These are phyloP conservation scores for Calonectria leucothoes DNA, from an alignment of 2,329 filamentous ascomycete species.

Conservation along the genomic window DNA sequence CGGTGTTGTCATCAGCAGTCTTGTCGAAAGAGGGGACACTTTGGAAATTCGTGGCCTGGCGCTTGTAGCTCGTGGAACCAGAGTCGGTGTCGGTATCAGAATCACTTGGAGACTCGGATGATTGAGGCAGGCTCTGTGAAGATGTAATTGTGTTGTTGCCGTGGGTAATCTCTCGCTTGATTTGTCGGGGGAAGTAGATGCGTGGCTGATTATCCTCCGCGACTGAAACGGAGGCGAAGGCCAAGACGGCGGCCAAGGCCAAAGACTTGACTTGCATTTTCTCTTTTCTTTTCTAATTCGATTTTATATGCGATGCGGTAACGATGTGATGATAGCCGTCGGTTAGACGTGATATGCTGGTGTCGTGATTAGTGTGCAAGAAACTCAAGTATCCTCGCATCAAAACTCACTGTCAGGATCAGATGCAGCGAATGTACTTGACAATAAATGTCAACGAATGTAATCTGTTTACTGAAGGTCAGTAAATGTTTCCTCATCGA, in stretches of 20 bases:
- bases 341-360: constrained; percentile 35
- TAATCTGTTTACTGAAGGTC: constrained; percentile 41
- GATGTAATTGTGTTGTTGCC: constrained; percentile 55
- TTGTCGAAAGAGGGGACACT: neutral
- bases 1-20: neutral
- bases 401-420: constrained; percentile 59
- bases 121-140: constrained; percentile 29
- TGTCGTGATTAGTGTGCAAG: constrained; percentile 16
- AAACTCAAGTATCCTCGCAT: neutral
- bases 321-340: constrained; percentile 33
- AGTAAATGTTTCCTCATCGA: constrained; percentile 3
- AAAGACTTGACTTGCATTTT: constrained; percentile 63
- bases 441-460: constrained; percentile 65
- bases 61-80: neutral
- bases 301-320: constrained; percentile 33
- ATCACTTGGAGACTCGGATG: constrained; percentile 28
- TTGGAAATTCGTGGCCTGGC: neutral
- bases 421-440: constrained; percentile 69
- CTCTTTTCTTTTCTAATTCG: constrained; percentile 25
- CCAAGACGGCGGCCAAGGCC: constrained; percentile 61
- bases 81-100: constrained; percentile 30
- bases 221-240: constrained; percentile 58
- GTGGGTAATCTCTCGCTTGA: constrained; percentile 60
- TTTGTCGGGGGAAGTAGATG: constrained; percentile 68
- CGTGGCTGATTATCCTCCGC: constrained; percentile 59